Percentiles rank a stretch among this genome's conserved stretches.
Conservation (phyloP, 2,329 filamentous ascomycete species). For the Aureobasidium sp. region DNA sequence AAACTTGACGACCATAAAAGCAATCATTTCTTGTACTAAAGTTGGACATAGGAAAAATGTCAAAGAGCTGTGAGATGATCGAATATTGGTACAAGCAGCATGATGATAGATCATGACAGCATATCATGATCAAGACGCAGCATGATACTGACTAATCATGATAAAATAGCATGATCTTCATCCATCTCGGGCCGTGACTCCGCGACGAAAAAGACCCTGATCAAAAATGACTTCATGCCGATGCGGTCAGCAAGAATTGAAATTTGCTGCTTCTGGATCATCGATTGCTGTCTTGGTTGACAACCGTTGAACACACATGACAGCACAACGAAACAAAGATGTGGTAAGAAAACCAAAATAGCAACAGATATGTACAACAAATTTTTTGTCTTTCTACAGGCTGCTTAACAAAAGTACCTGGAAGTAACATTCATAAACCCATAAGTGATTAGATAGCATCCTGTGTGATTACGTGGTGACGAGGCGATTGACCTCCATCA, state of each 20-base stretch:
- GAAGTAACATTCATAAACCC: constrained; percentile 14
- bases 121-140: not conserved
- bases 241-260: not conserved
- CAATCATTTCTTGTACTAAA: too few relatives aligned
- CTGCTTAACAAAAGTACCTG: constrained; percentile 2
- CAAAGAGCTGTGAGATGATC: not conserved
- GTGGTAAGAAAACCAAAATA: not conserved
- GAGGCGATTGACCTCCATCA: constrained; percentile 14
- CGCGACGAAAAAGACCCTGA: not conserved
- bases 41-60: too few relatives aligned
- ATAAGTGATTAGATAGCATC: not conserved
- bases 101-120: not conserved
- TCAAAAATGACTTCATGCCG: not conserved
- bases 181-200: not conserved
- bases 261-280: not conserved
- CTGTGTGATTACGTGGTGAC: not conserved
- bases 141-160: not conserved
- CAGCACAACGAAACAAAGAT: not conserved
- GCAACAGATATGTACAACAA: constrained; percentile 11
- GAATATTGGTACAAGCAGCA: not conserved
- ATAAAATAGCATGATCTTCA: not conserved
- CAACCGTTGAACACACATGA: not conserved
- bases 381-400: constrained; percentile 10
- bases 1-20: too few relatives aligned
- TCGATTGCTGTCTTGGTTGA: not conserved